These are phyloP conservation scores for Gaeumannomyces sp. DNA, from an alignment of 2,329 filamentous ascomycete species.

Conservation along the genomic window DNA sequence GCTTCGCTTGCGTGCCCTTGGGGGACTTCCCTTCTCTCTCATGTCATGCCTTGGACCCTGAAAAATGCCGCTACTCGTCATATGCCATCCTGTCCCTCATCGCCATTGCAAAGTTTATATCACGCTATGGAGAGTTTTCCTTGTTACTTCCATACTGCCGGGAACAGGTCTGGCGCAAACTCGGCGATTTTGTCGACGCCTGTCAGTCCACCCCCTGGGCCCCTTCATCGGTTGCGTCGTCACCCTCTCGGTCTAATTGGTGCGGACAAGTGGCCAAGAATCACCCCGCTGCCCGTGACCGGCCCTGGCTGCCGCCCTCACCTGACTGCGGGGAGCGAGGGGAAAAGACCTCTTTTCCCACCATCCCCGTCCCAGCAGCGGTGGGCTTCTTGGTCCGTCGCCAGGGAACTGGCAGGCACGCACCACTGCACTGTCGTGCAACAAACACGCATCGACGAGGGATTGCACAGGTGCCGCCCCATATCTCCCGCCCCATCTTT, in stretches of 20 bases:
- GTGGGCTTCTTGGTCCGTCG: background rate
- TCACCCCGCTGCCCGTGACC: background rate
- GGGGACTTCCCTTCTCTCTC: background rate
- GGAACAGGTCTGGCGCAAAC: background rate
- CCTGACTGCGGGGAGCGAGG: background rate
- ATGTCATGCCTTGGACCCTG: background rate
- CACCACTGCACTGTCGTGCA: background rate
- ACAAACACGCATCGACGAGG: background rate
- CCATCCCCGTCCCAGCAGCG: too few species aligned
- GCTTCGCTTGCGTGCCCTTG: too few species aligned
- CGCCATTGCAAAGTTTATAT: background rate
- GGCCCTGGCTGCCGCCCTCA: background rate
- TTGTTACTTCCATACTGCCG: background rate
- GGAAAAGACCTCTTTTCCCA: too few species aligned
- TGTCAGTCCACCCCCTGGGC: too few species aligned
- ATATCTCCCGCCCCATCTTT: background rate
- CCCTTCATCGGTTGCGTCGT: background rate
- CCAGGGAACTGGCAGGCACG: background rate
- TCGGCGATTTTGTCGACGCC: too few species aligned
- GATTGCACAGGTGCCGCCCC: too few species aligned
- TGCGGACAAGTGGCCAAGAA: background rate
- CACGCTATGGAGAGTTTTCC: background rate
- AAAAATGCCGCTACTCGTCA: background rate
- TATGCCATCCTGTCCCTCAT: background rate
- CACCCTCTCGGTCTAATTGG: background rate